Evolutionary conservation across 2,329 filamentous ascomycete species (phyloP), one percentile per base, ranked within the genome.

Genomic region (Metarhizium rileyi): DNA sequence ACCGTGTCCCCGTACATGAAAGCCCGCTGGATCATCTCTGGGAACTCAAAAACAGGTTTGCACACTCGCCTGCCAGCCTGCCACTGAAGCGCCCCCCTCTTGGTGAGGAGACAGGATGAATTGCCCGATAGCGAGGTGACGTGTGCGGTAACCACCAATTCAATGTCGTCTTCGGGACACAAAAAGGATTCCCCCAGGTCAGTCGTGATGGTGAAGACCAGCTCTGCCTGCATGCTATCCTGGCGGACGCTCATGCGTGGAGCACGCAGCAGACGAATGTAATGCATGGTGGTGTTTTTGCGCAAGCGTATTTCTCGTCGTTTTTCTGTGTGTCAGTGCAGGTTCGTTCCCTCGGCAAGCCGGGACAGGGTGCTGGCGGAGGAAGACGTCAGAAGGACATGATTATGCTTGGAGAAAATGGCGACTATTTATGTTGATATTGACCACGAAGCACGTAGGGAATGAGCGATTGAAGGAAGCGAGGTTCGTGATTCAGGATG

Each of bases 161-260:
- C 63, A n/a, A 80, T 51, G 4, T 75, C 68, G 18, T 61, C 59
- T 14, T 66, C 62, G 1, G 74, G 72, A n/a, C 56, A 63, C 10
- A 81, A 68, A 46, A 77, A 77, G 0, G 74, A 67, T 56, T 81
- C 78, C 28, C 77, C 75, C 1, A 81, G 67, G 52, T 81, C 77
- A 12, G 77, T 81, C 10, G 75, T 78, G 55, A 81, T 72, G 52
- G 76, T 73, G 52, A 81, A 63, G 1, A 77, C 65, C 3, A 81
- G 57, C 45, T 69, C 67, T 7, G 76, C 57, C 14, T 55, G 18
- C 56, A 64, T 55, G 51, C 55, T 55, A 43, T 55, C 51, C 51
- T 57, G 47, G 12, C 56, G 35, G 49, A 47, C 57, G 1, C 61
- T 59, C 42, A 75, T 59, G 55, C 66, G 67, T 2, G 72, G 73